Conservation (phyloP, 208 protist species). For the Crithidia brevicula region DNA sequence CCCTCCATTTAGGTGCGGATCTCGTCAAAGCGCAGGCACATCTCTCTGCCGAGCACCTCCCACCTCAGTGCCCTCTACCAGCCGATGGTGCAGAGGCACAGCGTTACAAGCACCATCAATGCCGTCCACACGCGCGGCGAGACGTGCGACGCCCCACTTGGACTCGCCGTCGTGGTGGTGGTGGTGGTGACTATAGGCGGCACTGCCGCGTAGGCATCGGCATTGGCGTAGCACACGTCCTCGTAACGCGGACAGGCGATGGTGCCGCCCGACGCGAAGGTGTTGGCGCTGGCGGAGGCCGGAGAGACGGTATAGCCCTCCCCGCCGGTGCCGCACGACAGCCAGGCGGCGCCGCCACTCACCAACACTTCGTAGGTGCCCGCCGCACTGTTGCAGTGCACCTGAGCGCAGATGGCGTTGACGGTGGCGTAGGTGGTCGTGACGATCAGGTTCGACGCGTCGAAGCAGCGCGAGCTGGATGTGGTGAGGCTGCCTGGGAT, state of each 20-base stretch:
- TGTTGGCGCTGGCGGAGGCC: conserved; percentile 1
- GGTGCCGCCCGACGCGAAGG: conserved; percentile 19
- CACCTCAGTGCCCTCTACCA: too few relatives aligned
- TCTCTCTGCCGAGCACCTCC: too few relatives aligned
- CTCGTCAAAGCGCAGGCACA: too few relatives aligned
- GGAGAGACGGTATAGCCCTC: conserved; percentile 11
- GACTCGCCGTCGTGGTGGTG: not conserved
- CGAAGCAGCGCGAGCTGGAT: conserved; percentile 7
- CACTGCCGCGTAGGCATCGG: not conserved
- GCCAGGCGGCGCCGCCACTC: conserved; percentile 7
- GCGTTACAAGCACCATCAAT: not conserved
- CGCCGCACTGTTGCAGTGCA: conserved; percentile 22
- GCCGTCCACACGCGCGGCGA: not conserved
- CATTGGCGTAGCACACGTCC: conserved; percentile 43
- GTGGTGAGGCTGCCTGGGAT: conserved; percentile 27
- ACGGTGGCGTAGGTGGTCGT: not conserved
- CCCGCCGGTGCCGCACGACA: conserved; percentile 19
- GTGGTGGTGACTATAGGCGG: not conserved
- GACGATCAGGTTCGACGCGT: conserved; percentile 1
- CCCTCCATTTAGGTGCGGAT: too few relatives aligned
- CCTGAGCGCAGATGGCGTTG: conserved; percentile 27
- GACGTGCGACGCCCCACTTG: not conserved
- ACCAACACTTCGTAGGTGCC: conserved; percentile 31
- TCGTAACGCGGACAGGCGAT: conserved; percentile 45
- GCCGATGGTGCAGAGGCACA: not conserved